These are phyloP conservation scores for Chamaecyparis obtusa DNA, from an alignment of 75 land plant genomes.

Conservation along the genomic window DNA sequence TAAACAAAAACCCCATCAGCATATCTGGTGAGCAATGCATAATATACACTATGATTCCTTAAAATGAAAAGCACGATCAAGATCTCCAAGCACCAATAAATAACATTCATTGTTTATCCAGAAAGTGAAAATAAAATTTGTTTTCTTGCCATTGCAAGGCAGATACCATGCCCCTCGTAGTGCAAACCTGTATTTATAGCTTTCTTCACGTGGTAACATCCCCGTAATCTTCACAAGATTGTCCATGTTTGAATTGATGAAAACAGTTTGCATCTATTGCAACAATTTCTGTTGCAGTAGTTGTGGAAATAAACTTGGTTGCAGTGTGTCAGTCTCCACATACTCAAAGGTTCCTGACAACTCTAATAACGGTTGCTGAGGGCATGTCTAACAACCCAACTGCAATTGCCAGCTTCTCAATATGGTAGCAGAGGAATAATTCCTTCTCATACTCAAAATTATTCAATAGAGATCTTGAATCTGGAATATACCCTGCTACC, in stretches of 20 bases:
- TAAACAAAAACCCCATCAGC: background rate
- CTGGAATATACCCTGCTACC: too few species aligned
- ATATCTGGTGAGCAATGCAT: background rate
- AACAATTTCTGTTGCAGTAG: constrained; percentile 6
- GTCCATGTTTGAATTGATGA: constrained; percentile 8
- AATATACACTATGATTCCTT: background rate
- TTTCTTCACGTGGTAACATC: background rate
- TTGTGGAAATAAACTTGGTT: constrained; percentile 10
- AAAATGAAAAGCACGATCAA: background rate
- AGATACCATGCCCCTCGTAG: background rate
- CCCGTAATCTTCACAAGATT: constrained; percentile 6
- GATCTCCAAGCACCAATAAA: background rate
- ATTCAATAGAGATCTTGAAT: too few species aligned
- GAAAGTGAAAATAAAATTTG: background rate
- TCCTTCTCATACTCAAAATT: too few species aligned
- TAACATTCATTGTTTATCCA: background rate
- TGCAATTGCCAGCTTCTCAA: constrained; percentile 37
- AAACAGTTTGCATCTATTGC: constrained; percentile 9
- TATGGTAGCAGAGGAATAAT: constrained; percentile 18
- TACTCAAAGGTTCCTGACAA: constrained; percentile 21
- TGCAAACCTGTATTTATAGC: background rate
- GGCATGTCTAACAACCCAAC: constrained; percentile 21
- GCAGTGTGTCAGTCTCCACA: constrained; percentile 14
- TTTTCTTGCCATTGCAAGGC: background rate
- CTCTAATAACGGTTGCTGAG: constrained; percentile 13